These are phyloP conservation scores for Backusella morwellensis DNA, from an alignment of 192 early-diverging fungal genomes.

Conservation along the genomic window DNA sequence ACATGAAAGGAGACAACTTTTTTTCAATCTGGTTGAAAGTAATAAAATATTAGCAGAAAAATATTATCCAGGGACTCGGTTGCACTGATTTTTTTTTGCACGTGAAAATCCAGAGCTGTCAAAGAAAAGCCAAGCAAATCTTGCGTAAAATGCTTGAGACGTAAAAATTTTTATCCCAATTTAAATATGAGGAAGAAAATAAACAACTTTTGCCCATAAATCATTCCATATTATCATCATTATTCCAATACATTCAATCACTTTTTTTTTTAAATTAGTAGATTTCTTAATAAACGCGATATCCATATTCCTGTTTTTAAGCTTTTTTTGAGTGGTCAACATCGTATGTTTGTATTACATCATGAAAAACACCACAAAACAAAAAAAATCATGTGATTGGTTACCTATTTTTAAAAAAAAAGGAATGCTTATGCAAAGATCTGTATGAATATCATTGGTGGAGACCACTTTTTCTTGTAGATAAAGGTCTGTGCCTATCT, in stretches of 20 bases:
- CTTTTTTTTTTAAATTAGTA: neutral
- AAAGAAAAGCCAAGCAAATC: slow-evolving; percentile 12
- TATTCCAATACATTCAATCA: neutral
- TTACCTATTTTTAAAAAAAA: neutral
- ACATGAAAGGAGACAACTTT: neutral
- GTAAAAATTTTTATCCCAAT: neutral
- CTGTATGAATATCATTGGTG: slow-evolving; percentile 4
- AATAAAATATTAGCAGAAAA: neutral
- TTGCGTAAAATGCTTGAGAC: neutral
- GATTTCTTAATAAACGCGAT: neutral
- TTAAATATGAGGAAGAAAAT: neutral
- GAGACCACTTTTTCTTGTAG: neutral
- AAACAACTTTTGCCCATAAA: neutral
- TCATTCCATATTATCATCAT: neutral
- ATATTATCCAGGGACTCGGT: neutral
- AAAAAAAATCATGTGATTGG: neutral
- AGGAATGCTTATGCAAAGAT: slow-evolving; percentile 7
- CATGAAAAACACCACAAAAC: neutral
- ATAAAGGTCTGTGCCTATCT: slow-evolving; percentile 14
- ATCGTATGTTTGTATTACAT: neutral
- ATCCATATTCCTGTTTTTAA: neutral
- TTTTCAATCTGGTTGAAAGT: neutral
- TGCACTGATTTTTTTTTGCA: neutral
- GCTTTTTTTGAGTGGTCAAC: neutral
- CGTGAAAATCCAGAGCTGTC: slow-evolving; percentile 7